Evolutionary conservation across 805 yeast species (phyloP), one percentile per base, ranked within the genome.

Genomic region (Komagataella pseudopastoris): DNA sequence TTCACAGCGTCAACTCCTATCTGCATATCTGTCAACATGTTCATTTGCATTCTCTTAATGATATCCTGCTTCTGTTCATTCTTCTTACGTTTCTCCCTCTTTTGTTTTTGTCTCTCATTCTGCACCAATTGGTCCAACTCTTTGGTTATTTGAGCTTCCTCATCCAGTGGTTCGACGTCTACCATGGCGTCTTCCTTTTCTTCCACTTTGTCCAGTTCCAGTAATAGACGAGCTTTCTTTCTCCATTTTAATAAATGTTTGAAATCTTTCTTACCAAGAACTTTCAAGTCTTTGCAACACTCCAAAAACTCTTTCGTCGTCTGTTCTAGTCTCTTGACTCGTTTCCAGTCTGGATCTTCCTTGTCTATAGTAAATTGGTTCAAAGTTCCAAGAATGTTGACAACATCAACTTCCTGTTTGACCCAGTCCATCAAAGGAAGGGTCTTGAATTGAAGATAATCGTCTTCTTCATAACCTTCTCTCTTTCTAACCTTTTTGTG

Each of bases 381-480:
- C 57, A 81, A 74, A 36, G 79, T 71, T 51, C 97, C 99, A 52
- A 93, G 74, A 55, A 83, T 72, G 56, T 81, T 83, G 47, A 93
- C 87, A 8, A 97, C 95, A 54, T 85, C 95, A 45, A 83, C 91
- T 53, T 80, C 54, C 55, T 57, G 61, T 60, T 74, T 82, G 47
- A 93, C 78, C 69, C 93, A 90, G 5, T 91, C 96, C 64, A 89
- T 65, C 6, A 89, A 71, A 14, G 88, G 78, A 71, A 80, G 72
- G 7, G 81, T 78, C 60, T 88, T 90, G 63, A 79, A 85, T 56
- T 76, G 74, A 36, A 78, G 71, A 60, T 85, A 80, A 61, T 93
- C 95, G 50, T 95, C 96, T 61, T 91, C 98, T 53, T 87, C 97
- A 69, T 93, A 93, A 78, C 99, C 99, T 59, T 85, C 86, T 80